Conservation (phyloP, 2,329 filamentous ascomycete species). For the Pseudogymnoascus sp. region DNA sequence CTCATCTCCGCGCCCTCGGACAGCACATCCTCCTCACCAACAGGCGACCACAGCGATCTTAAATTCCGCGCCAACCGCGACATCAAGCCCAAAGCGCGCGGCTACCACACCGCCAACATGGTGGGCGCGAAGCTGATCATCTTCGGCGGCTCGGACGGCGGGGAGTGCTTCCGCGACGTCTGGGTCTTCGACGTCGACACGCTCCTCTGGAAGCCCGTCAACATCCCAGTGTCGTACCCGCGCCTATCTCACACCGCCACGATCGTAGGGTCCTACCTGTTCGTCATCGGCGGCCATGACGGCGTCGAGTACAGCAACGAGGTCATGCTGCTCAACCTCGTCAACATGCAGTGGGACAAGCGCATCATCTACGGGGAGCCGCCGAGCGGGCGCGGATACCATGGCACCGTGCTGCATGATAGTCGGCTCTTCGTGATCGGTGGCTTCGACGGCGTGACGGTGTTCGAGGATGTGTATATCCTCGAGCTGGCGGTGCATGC, state of each 20-base stretch:
- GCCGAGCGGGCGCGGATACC: constrained; percentile 57
- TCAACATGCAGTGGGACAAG: constrained; percentile 67
- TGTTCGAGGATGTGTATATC: constrained; percentile 60
- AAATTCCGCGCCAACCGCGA: constrained; percentile 22
- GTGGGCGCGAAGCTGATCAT: constrained; percentile 65
- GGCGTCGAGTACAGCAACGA: constrained; percentile 63
- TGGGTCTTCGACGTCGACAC: constrained; percentile 65
- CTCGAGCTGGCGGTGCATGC: constrained; percentile 61
- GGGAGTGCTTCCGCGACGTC: constrained; percentile 64
- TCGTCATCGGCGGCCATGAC: constrained; percentile 62
- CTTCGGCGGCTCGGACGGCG: constrained; percentile 61
- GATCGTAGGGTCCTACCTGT: constrained; percentile 61
- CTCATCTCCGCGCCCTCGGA: constrained; percentile 39
- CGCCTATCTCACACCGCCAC: constrained; percentile 61
- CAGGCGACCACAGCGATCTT: constrained; percentile 15
- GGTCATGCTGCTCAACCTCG: constrained; percentile 58
- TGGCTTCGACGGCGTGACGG: constrained; percentile 59
- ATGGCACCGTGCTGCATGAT: constrained; percentile 58
- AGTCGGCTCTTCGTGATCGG: constrained; percentile 56
- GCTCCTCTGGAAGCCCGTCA: constrained; percentile 49
- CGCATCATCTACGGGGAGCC: constrained; percentile 55
- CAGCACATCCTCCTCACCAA: constrained; percentile 15
- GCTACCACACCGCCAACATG: constrained; percentile 67
- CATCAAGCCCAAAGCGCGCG: constrained; percentile 51
- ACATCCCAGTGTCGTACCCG: constrained; percentile 50